A percentile compares a stretch with the other conserved stretches of the same genome.
These are phyloP conservation scores for Lentinula novae-zelandiae DNA, from an alignment of 1,284 basidiomycete genomes.

Conservation along the genomic window DNA sequence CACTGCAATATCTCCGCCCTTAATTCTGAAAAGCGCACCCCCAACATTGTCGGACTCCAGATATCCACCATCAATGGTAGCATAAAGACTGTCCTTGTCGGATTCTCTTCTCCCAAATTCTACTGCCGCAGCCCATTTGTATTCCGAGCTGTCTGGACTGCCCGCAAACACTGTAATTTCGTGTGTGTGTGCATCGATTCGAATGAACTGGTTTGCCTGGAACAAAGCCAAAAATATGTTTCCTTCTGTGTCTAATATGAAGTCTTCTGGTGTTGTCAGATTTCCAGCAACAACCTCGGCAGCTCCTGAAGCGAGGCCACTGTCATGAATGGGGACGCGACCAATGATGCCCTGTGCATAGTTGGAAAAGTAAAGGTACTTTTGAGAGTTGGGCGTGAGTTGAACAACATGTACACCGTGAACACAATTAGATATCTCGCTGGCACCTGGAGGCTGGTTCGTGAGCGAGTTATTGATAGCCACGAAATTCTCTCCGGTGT, in stretches of 20 bases:
- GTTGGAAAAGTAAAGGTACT: conserved; percentile 5
- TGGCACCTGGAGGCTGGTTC: not conserved
- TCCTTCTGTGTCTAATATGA: not conserved
- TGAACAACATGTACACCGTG: not conserved
- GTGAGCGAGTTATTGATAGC: conserved; percentile 2
- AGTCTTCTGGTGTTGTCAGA: not conserved
- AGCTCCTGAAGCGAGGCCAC: not conserved
- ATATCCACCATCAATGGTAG: not conserved
- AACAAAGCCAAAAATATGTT: conserved; percentile 7
- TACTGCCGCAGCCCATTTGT: not conserved
- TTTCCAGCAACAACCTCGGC: not conserved
- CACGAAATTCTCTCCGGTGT: conserved; percentile 1
- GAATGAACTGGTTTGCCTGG: not conserved
- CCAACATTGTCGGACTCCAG: not conserved
- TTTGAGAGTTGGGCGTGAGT: not conserved
- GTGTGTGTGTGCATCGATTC: not conserved
- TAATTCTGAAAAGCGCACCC: not conserved
- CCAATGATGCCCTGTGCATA: not conserved
- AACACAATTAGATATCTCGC: not conserved
- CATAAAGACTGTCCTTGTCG: not conserved
- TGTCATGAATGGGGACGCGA: not conserved
- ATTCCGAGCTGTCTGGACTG: not conserved
- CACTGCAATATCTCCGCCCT: not conserved
- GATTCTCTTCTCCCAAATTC: not conserved
- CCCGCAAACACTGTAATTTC: not conserved